phyloP scores from a whole-genome alignment of 2,329 filamentous ascomycete species.

The Epichloe gansuensis region DNA sequence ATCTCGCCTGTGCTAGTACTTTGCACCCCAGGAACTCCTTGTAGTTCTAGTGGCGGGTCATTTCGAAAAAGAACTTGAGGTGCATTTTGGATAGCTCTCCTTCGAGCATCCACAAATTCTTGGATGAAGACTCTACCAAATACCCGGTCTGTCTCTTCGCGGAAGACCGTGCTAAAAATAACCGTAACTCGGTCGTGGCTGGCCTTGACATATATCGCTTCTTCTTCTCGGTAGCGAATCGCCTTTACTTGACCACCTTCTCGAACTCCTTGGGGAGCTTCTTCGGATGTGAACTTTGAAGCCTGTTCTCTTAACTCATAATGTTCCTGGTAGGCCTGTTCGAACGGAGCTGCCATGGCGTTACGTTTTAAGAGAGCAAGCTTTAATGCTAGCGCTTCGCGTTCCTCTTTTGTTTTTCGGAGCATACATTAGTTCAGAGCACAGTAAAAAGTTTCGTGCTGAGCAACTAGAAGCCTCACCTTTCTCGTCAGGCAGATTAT shows the following conservation, averaged over 20 bases:
- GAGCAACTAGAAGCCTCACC: slow-evolving; percentile 28
- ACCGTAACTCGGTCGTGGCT: slow-evolving; percentile 95
- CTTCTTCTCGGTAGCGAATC: slow-evolving; percentile 96
- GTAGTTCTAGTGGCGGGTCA: slow-evolving; percentile 83
- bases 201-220: slow-evolving; percentile 97
- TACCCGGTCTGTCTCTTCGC: slow-evolving; percentile 92
- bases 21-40: slow-evolving; percentile 72
- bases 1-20: slow-evolving; percentile 69
- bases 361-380: slow-evolving; percentile 93
- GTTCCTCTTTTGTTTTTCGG: slow-evolving; percentile 46
- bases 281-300: slow-evolving; percentile 83
- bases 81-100: slow-evolving; percentile 93
- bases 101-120: slow-evolving; percentile 93
- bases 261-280: slow-evolving; percentile 76
- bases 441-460: not conserved
- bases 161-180: slow-evolving; percentile 97
- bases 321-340: slow-evolving; percentile 91
- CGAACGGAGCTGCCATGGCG: slow-evolving; percentile 96
- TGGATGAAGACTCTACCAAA: slow-evolving; percentile 98
- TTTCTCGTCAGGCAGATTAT: slow-evolving; percentile 70
- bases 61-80: slow-evolving; percentile 94
- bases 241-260: slow-evolving; percentile 91
- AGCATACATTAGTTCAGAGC: not conserved
- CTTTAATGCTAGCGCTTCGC: slow-evolving; percentile 74
- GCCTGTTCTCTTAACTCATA: slow-evolving; percentile 76